Evolutionary conservation across 495 filamentous ascomycete species (phyloP).

Genomic region (Viridothelium virens): DNA sequence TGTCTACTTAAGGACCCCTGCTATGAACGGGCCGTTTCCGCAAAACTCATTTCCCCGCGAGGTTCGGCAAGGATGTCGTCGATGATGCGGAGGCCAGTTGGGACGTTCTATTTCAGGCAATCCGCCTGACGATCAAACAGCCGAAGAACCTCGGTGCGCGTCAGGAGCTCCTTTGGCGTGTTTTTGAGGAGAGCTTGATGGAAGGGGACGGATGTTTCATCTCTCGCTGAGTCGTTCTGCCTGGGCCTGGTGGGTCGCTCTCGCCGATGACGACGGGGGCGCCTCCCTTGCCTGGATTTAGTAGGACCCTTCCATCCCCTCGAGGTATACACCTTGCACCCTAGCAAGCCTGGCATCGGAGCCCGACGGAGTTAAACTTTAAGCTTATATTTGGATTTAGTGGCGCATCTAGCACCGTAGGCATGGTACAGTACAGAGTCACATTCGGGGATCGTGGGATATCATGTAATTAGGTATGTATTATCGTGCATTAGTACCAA

Average conservation of each 20-base stretch:
- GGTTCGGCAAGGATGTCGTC: conserved; percentile 1
- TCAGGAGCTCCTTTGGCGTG: background rate
- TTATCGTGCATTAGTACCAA: background rate
- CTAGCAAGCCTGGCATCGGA: too few relatives aligned
- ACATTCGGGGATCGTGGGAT: conserved; percentile 3
- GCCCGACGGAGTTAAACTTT: too few relatives aligned
- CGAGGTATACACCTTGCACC: too few relatives aligned
- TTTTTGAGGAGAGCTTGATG: background rate
- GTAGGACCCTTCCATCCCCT: too few relatives aligned
- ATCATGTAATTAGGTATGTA: background rate
- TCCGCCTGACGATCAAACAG: background rate
- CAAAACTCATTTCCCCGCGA: background rate
- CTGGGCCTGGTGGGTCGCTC: too few relatives aligned
- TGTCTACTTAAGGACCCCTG: background rate
- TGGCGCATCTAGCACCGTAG: too few relatives aligned
- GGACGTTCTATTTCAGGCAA: background rate
- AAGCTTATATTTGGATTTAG: too few relatives aligned
- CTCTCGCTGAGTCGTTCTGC: too few relatives aligned
- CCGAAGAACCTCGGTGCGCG: background rate
- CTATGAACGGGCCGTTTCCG: background rate
- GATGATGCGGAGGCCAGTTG: background rate
- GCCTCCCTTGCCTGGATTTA: too few relatives aligned
- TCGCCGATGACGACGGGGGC: too few relatives aligned
- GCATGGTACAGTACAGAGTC: background rate
- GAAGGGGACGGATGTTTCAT: background rate